A percentile compares a stretch with the other conserved stretches of the same genome.
phyloP scores from a whole-genome alignment of 1,284 basidiomycete genomes.

The Inonotus obliquus region DNA sequence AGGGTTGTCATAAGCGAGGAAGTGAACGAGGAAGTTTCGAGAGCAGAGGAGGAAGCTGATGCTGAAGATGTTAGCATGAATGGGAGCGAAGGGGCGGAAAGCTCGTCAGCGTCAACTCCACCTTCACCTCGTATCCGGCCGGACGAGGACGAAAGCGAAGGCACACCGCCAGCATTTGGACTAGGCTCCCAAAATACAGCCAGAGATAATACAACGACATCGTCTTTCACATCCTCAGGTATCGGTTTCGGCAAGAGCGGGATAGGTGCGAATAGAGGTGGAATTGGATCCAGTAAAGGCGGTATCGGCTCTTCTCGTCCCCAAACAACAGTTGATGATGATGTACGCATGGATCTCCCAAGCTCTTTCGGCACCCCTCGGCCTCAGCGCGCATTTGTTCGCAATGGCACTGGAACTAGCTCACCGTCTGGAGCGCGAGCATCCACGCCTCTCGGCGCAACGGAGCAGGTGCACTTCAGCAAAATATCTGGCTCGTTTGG shows the following conservation, averaged over 20 bases:
- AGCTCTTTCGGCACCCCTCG: conserved; percentile 40
- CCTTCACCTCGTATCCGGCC: conserved; percentile 40
- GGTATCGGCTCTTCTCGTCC: conserved; percentile 33
- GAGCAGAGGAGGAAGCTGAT: conserved; percentile 29
- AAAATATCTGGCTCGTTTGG: conserved; percentile 77
- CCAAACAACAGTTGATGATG: conserved; percentile 14
- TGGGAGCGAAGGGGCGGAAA: conserved; percentile 26
- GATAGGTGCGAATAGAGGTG: conserved; percentile 27
- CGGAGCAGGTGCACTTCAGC: conserved; percentile 75
- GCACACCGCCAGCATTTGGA: conserved; percentile 42
- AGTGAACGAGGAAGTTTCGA: conserved; percentile 28
- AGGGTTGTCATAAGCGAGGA: conserved; percentile 45
- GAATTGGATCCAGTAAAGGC: conserved; percentile 33
- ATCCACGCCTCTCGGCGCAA: conserved; percentile 49
- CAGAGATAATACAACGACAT: conserved; percentile 20
- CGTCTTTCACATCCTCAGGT: conserved; percentile 14
- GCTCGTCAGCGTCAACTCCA: conserved; percentile 43
- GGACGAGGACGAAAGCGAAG: conserved; percentile 39
- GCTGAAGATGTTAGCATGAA: conserved; percentile 33
- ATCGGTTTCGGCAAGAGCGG: conserved; percentile 18
- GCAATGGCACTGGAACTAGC: conserved; percentile 32
- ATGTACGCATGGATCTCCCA: conserved; percentile 31
- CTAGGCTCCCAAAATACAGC: conserved; percentile 37
- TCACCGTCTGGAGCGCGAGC: conserved; percentile 41
- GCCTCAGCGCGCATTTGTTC: conserved; percentile 52